These are phyloP conservation scores for Hericium alpestre DNA, from an alignment of 768 basidiomycete species.

Conservation along the genomic window DNA sequence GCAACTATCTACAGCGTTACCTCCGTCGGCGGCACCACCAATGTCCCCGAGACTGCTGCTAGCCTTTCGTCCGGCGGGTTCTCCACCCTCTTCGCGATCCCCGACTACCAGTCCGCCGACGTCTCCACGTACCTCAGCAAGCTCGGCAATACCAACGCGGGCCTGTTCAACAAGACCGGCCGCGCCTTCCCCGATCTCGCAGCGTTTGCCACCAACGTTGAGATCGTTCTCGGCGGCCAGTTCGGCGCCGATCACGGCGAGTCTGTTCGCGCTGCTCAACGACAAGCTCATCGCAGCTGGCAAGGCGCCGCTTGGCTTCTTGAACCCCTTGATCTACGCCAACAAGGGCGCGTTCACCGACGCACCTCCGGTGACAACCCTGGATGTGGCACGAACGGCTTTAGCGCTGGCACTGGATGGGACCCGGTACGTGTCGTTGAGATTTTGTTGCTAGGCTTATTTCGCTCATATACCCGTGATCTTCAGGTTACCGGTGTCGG, in stretches of 20 bases:
- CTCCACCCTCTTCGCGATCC: constrained; percentile 4
- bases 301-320: constrained; percentile 1
- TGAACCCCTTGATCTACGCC: constrained; percentile 12
- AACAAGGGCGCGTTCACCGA: constrained; percentile 1
- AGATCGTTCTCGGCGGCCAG: constrained; percentile 2
- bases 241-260: constrained; percentile 8
- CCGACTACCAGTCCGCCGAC: constrained; percentile 6
- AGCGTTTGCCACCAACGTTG: constrained; percentile 1
- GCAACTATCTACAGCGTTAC: background rate
- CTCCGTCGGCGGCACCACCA: constrained; percentile 1
- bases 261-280: constrained; percentile 13
- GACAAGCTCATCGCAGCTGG: constrained; percentile 11
- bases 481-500: background rate
- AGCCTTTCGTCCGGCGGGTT: constrained; percentile 4
- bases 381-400: background rate
- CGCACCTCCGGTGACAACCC: background rate
- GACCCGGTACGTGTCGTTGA: background rate
- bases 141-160: constrained; percentile 1
- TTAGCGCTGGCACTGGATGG: background rate
- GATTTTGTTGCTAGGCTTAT: background rate
- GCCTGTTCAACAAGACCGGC: constrained; percentile 1
- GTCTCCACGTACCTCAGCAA: constrained; percentile 3
- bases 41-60: constrained; percentile 12
- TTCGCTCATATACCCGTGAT: background rate
- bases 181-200: constrained; percentile 13